Base-by-base conservation (phyloP, 164 flowering plant genomes). In the Pachysandra terminalis region DNA sequence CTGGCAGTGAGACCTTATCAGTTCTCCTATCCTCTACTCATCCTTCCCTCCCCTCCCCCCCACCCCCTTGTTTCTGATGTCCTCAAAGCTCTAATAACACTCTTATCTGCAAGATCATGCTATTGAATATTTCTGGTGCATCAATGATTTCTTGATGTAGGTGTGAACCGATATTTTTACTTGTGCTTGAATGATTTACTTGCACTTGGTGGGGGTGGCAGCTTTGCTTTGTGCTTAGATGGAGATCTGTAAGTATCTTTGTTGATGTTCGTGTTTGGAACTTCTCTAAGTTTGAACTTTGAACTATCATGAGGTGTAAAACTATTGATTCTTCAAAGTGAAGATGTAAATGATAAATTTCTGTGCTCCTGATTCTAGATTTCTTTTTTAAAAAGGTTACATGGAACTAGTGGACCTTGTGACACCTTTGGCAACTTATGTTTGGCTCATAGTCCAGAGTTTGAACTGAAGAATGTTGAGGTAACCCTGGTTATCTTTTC, bases 381-480 rank as follows among this genome's bases (percentile, higher is more conserved):
- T 65, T 71, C 41, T 74, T 57, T n/a, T 26, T 71, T 70, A 65
- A 55, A 72, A 71, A 95, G 99, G 86, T 83, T 95, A 73, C 80
- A 64, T 69, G 99, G 96, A 72, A 87, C 93, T 13, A 95, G 99
- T 72, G 99, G 99, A 72, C 87, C 95, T 6, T 90, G 91, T 71
- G 96, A 92, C 19, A 95, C 99, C 48, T 95, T 86, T 78, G 99
- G 99, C 57, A 95, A 82, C 78, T 56, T 71, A 63, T 95, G 98
- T 77, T 75, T 95, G 81, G 98, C 99, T 48, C 90, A 86, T 74
- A 82, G 70, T 65, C 76, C 79, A 40, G 97, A 92, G 72, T 95
- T 95, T 74, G 90, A 87, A 71, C 54, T 92, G 82, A 95, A 89
- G 81, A 86, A 92, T 77, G 97, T 95, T 60, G 99, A 95, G 99